phyloP scores from a whole-genome alignment of 805 yeast genomes.

The Teunomyces gatunensis region DNA sequence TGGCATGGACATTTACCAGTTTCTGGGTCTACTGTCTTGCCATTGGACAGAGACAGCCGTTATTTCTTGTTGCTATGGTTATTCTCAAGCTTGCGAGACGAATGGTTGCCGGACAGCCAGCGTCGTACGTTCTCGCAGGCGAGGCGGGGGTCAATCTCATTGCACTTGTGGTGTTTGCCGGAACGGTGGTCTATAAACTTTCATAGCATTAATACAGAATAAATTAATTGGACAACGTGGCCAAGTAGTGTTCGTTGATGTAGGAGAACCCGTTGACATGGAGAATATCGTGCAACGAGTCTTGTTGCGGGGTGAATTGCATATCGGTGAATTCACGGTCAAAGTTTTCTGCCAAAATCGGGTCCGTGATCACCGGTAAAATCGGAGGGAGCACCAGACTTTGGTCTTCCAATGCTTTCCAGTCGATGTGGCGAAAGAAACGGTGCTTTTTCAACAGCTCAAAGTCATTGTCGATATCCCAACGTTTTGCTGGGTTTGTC shows the following conservation, averaged over 20 bases:
- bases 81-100: neutral
- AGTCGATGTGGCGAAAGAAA: slow-evolving; percentile 38
- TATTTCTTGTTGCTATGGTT: neutral
- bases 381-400: slow-evolving; percentile 35
- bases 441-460: slow-evolving; percentile 33
- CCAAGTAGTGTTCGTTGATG: slow-evolving; percentile 37
- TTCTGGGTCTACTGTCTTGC: slow-evolving; percentile 7
- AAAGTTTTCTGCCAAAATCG: slow-evolving; percentile 44
- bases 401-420: slow-evolving; percentile 30
- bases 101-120: neutral
- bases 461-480: slow-evolving; percentile 37
- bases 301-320: slow-evolving; percentile 30
- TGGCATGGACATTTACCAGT: slow-evolving; percentile 17
- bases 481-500: slow-evolving; percentile 35
- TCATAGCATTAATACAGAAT: neutral
- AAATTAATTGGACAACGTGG: slow-evolving; percentile 1
- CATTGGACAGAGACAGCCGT: neutral
- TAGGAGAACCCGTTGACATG: slow-evolving; percentile 42
- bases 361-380: slow-evolving; percentile 42
- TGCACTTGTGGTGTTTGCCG: neutral
- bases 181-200: neutral
- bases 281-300: slow-evolving; percentile 25
- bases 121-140: neutral
- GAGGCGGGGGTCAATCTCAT: neutral
- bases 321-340: slow-evolving; percentile 42